Evolutionary conservation across 192 early-diverging fungal genomes (phyloP).

Genomic region (Coemansia sp.): DNA sequence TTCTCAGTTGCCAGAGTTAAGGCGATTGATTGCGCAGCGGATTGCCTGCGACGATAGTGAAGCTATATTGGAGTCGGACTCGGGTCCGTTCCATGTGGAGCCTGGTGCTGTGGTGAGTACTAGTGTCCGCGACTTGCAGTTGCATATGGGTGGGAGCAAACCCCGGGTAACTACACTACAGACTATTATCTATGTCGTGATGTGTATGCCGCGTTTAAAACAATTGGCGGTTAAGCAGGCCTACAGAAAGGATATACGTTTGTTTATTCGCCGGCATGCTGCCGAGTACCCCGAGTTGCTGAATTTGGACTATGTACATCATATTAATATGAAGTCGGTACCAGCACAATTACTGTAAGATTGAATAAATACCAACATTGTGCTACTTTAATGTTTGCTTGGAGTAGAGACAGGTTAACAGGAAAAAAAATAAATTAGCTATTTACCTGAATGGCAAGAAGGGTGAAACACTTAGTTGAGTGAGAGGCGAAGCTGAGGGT

Average conservation of each 20-base stretch:
- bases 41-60: conserved; percentile 33
- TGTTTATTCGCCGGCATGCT: not conserved
- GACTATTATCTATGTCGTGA: conserved; percentile 32
- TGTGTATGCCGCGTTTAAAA: conserved; percentile 21
- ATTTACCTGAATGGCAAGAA: no score
- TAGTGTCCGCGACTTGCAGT: conserved; percentile 21
- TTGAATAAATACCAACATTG: not conserved
- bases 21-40: conserved; percentile 25
- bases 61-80: not conserved
- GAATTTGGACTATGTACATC: conserved; percentile 17
- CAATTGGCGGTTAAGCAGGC: conserved; percentile 30
- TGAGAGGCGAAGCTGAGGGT: no score
- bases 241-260: conserved; percentile 14
- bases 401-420: no score
- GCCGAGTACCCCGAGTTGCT: conserved; percentile 10
- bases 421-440: no score
- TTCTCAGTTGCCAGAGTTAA: conserved; percentile 20
- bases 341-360: not conserved
- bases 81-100: not conserved
- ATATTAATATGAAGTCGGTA: conserved; percentile 21
- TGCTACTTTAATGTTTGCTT: not conserved
- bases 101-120: conserved; percentile 7
- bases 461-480: no score
- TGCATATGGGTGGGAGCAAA: conserved; percentile 35
- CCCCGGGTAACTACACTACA: conserved; percentile 24